Percentiles rank a stretch among this genome's conserved stretches.
These are phyloP conservation scores for Hortiboletus campestris DNA, from an alignment of 768 basidiomycete genomes.

Conservation along the genomic window DNA sequence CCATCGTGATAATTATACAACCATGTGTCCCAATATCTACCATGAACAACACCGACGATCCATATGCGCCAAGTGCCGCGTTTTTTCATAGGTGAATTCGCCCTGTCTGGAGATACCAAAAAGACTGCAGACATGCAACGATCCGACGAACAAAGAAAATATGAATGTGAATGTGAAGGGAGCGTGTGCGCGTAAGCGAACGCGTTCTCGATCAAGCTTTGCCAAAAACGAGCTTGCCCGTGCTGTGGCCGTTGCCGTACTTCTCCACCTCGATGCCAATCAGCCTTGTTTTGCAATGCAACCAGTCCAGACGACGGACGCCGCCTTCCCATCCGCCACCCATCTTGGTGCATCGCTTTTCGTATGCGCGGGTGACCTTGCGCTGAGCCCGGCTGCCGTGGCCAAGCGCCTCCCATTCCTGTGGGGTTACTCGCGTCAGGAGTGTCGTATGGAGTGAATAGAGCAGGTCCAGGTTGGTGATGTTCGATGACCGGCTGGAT, in stretches of 20 bases:
- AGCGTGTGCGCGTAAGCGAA: constrained; percentile 1
- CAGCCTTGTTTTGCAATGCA: constrained; percentile 57
- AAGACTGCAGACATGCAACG: neutral
- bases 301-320: constrained; percentile 66
- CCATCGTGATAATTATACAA: constrained; percentile 20
- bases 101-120: constrained; percentile 4
- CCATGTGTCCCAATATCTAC: constrained; percentile 19
- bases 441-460: constrained; percentile 59
- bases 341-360: constrained; percentile 58
- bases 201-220: constrained; percentile 29
- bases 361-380: constrained; percentile 58
- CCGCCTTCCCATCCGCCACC: constrained; percentile 69
- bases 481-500: constrained; percentile 27
- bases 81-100: neutral
- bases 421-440: constrained; percentile 52
- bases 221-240: constrained; percentile 51
- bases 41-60: constrained; percentile 6
- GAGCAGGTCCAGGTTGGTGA: constrained; percentile 66
- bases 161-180: neutral
- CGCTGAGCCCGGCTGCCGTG: constrained; percentile 55
- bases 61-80: constrained; percentile 10
- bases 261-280: constrained; percentile 62
- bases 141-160: neutral
- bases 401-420: constrained; percentile 64
- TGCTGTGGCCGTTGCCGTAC: constrained; percentile 34